Base-by-base conservation (phyloP, 345 rosid genomes). In the Rhodamnia rubescens region DNA sequence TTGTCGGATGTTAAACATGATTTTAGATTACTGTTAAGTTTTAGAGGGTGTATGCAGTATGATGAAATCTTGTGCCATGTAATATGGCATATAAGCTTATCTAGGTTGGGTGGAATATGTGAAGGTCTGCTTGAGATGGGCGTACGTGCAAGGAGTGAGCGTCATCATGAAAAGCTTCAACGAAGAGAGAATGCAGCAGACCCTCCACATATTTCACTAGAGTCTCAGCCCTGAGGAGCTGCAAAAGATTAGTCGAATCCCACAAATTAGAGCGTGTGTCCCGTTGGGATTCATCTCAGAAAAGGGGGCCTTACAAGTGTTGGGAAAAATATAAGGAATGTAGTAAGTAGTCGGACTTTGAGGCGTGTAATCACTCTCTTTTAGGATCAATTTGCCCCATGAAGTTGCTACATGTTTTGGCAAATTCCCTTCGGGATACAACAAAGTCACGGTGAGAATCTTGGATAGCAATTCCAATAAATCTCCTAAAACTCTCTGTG, bases 81-180 rank as follows among this genome's bases (percentile, higher is more conserved):
- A 49, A 32, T 12, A 18, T 8, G 20, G 44, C 53, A 64, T 10
- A 11, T 1, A 21, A 84, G 56, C 57, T 29, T 5, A 26, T 29
- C 18, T 42, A 20, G 6, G 3, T 50, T 58, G 11, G 55, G 52
- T 44, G 54, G 53, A 6, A 81, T 24, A 81, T 81, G 4, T 44
- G 85, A 84, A 86, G 85, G 83, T 87, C 20, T 84, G 84, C 53
- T 74, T 87, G 47, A 83, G 86, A 82, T 88, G 87, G 89, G 55
- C 53, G 57, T 83, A 88, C 64, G 64, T 85, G 51, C 85, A 87
- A 83, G 87, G 87, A 12, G 87, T 47, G 32, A 87, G 58, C 53
- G 15, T 85, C 52, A 53, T 83, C 26, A 87, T 51, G 69, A 88
- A 85, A 82, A 88, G 89, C 86, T 88, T 88, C 83, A 80, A 85